Base-by-base conservation (phyloP, 2,329 filamentous ascomycete genomes). In the Zelopaecilomyces penicillatus region DNA sequence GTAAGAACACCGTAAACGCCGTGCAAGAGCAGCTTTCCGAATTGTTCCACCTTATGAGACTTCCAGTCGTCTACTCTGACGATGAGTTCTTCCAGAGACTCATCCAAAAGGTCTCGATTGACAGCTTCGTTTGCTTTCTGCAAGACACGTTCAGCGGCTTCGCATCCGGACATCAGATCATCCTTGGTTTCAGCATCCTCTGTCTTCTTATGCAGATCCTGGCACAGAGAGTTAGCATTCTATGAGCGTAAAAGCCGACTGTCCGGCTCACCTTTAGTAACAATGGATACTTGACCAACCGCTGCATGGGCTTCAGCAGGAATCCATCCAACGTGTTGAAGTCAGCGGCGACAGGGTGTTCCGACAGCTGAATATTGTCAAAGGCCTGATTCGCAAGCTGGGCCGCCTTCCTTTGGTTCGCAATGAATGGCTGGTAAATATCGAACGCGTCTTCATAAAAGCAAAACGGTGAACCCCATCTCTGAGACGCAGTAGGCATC, bases 391-490 rank as follows among this genome's bases (percentile, higher is more conserved):
- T 82, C 10, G 89, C 90, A n/a, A 87, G 78, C 53, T 84, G 78
- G 43, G 91, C 89, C 47, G 91, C 94, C 60, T 88, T 90, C 54
- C 87, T 82, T 67, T 96, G 91, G 60, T 98, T 98, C 31, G 93
- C 88, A 55, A 97, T 97, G 57, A 97, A 98, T 2, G 90, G 90
- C 57, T 95, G 87, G 62, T 98, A 98, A 48, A 95, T 90, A 50
- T 84, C 81, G 64, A 98, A 96, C 0, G 82, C 80, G 47, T 93
- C 87, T 61, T 93, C 87, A 60, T 91, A 89, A 10, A 82, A 73
- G 10, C 85, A 76, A 60, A 97, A 97, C 0, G 94, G 79, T n/a
- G 81, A 75, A n/a, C 93, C 93, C 93, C 93, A 98, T 62, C 91
- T 85, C 63, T 98, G 93, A 49, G 79, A 74, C 4, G 76, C 68